Evolutionary conservation across 768 basidiomycete genomes (phyloP), one percentile per base, ranked within the genome.

Genomic region (Gloeopeniophorella convolvens): DNA sequence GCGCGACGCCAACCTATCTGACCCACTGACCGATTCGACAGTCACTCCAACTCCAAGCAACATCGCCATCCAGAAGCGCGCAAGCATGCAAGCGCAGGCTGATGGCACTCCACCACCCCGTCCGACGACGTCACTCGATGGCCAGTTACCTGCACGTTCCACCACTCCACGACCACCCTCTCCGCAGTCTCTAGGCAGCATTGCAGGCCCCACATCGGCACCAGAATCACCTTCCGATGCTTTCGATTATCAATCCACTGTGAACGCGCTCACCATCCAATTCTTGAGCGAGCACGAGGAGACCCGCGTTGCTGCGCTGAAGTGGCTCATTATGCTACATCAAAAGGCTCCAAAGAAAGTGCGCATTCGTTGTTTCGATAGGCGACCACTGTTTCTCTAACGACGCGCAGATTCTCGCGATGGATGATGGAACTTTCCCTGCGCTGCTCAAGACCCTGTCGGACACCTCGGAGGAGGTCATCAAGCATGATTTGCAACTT

Each of bases 281-380:
- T 94, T 99, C 64, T 63, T 97, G 67, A 93, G 89, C 66, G 95
- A 99, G 67, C 92, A 89, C 59, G 95, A 96, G 63, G 93, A 97
- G 62, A 98, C 96, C 0, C 73, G 94, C 42, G 90, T 98, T 5
- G 92, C 93, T 23, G 93, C 95, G 2, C 66, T 99, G 59, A 94
- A 95, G 68, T 99, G 96, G 96, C 72, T 99, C 32, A 83, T 96
- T 49, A 99, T 99, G 96, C 70, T 99, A 44, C 96, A 99, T 68
- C 89, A 94, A 65, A 97, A 98, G 62, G 92, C 93, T 11, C 96
- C 96, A 0, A 89, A 85, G 69, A 95, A 95, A 80, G 93, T 87
- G 54, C 39, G 62, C 45, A 10, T 34, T 15, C 27, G n/a, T 13
- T 26, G 13, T 24, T 20, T 26, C 36, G 24, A 18, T 13, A 6